These are phyloP conservation scores for Fusarium heterosporum DNA, from an alignment of 2,329 filamentous ascomycete genomes.

Conservation along the genomic window DNA sequence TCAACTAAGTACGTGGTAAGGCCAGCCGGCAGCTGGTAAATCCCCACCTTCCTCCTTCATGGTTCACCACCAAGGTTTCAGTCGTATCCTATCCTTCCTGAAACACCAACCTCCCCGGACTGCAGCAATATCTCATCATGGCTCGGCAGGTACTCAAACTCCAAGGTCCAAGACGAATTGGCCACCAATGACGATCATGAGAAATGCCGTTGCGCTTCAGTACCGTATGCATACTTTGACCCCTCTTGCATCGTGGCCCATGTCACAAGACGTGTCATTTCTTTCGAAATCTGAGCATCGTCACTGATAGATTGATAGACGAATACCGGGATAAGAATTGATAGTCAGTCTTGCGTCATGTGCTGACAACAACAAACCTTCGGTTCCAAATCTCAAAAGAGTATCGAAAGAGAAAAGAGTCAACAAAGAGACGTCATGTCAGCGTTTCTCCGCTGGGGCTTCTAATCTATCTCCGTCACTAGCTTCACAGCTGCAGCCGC, in stretches of 20 bases:
- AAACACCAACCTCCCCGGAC: conserved; percentile 31
- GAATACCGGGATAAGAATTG: conserved; percentile 33
- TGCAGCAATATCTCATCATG: conserved; percentile 29
- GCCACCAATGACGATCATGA: conserved; percentile 13
- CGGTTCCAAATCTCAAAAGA: conserved; percentile 1
- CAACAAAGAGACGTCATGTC: conserved; percentile 38
- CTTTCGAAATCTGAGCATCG: conserved; percentile 32
- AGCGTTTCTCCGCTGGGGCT: conserved; percentile 27
- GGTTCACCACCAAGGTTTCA: conserved; percentile 18
- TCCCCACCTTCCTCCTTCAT: neutral
- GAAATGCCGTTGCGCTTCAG: neutral
- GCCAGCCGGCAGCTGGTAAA: neutral
- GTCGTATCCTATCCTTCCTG: conserved; percentile 28
- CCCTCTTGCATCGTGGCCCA: conserved; percentile 29
- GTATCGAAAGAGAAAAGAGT: conserved; percentile 36
- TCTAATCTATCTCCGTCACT: conserved; percentile 28
- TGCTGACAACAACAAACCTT: conserved; percentile 18
- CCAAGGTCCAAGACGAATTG: conserved; percentile 7
- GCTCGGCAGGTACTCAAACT: conserved; percentile 23
- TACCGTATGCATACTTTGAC: neutral
- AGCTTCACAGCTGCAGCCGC: conserved; percentile 27
- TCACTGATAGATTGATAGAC: conserved; percentile 35
- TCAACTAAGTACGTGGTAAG: neutral
- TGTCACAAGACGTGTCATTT: conserved; percentile 41
- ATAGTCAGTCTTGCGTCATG: conserved; percentile 33